These are phyloP conservation scores for Pythium aphanidermatum DNA, from an alignment of 352 stramenopile genomes.

Conservation along the genomic window DNA sequence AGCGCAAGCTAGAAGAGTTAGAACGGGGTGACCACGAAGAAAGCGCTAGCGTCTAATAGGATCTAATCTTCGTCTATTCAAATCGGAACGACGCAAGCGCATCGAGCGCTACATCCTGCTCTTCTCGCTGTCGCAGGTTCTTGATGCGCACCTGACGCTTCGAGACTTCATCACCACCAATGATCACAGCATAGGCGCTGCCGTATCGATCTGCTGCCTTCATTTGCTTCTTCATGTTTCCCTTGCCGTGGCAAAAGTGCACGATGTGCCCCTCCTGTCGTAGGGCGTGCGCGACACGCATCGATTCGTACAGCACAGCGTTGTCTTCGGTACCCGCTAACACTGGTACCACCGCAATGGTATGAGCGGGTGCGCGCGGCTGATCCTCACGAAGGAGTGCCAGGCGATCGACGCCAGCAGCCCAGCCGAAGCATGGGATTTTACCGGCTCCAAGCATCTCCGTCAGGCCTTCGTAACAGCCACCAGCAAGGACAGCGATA, in stretches of 20 bases:
- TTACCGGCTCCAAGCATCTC: conserved; percentile 56
- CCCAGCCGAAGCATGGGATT: conserved; percentile 76
- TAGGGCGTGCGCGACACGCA: conserved; percentile 64
- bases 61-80: neutral
- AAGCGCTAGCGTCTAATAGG: neutral
- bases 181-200: conserved; percentile 63
- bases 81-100: conserved; percentile 11
- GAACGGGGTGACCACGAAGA: conserved; percentile 20
- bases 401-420: conserved; percentile 77
- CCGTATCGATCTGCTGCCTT: conserved; percentile 70
- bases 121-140: conserved; percentile 53
- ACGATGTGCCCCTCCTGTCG: conserved; percentile 53
- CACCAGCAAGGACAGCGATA: conserved; percentile 77
- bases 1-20: conserved; percentile 57
- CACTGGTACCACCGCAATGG: conserved; percentile 69
- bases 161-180: conserved; percentile 65
- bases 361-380: conserved; percentile 8
- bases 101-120: conserved; percentile 32
- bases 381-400: conserved; percentile 44
- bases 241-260: conserved; percentile 77
- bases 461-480: conserved; percentile 75
- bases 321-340: conserved; percentile 35
- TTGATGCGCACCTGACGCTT: conserved; percentile 69
- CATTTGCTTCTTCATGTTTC: conserved; percentile 87
- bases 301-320: conserved; percentile 47